A percentile compares a stretch with the other conserved stretches of the same genome.
phyloP scores from a whole-genome alignment of 108 stramenopile species.

The Cylindrotheca closterium region DNA sequence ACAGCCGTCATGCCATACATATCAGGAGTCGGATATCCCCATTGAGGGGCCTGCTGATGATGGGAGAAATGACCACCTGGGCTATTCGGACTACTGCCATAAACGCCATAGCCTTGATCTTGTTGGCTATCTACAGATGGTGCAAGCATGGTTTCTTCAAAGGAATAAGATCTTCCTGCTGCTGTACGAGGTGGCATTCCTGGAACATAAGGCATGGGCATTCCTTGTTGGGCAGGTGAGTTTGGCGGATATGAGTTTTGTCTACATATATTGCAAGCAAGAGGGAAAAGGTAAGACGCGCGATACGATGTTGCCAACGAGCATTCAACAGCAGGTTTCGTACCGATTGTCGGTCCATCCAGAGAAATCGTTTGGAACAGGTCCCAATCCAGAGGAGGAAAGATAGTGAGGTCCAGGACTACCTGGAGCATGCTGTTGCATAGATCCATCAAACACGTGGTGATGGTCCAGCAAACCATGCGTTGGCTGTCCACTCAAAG shows the following conservation, averaged over 20 bases:
- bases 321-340: neutral
- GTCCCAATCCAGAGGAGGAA: slow-evolving; percentile 15
- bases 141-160: slow-evolving; percentile 51
- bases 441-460: slow-evolving; percentile 16
- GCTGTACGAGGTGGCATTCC: slow-evolving; percentile 28
- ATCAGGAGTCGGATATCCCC: slow-evolving; percentile 52
- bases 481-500: slow-evolving; percentile 12
- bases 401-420: slow-evolving; percentile 27
- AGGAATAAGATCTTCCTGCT: slow-evolving; percentile 44
- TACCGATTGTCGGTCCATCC: slow-evolving; percentile 37
- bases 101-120: slow-evolving; percentile 13
- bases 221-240: slow-evolving; percentile 25
- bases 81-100: slow-evolving; percentile 11
- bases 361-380: slow-evolving; percentile 9
- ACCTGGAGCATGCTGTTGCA: slow-evolving; percentile 11
- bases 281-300: slow-evolving; percentile 1
- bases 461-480: slow-evolving; percentile 16
- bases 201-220: slow-evolving; percentile 34
- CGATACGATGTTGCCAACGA: no score
- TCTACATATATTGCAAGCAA: slow-evolving; percentile 1
- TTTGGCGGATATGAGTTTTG: slow-evolving; percentile 14
- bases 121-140: slow-evolving; percentile 22
- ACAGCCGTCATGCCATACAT: slow-evolving; percentile 29
- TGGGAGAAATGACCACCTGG: slow-evolving; percentile 36
- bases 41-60: slow-evolving; percentile 26